These are phyloP conservation scores for Setaria italica DNA, from an alignment of 202 grass and related monocot genomes.

Conservation along the genomic window DNA sequence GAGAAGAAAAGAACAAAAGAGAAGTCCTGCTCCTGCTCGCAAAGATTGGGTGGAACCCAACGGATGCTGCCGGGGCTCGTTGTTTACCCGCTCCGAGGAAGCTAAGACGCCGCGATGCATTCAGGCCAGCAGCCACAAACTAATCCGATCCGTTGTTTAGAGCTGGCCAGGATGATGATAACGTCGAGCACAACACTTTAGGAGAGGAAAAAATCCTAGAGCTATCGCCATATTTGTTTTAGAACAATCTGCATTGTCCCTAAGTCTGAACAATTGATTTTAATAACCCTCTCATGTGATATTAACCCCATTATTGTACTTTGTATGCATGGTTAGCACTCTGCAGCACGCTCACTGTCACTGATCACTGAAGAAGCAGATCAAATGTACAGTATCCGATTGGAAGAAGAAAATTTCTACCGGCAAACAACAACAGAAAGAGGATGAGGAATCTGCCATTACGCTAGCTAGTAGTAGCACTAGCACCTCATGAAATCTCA, in stretches of 20 bases:
- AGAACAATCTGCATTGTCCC: too few species aligned
- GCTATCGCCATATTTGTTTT: too few species aligned
- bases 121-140: constrained; percentile 6
- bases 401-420: neutral
- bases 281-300: neutral
- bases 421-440: neutral
- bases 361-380: neutral
- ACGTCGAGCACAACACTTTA: neutral
- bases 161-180: neutral
- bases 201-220: too few species aligned
- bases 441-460: too few species aligned
- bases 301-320: neutral
- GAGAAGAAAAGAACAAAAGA: constrained; percentile 82
- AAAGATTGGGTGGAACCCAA: constrained; percentile 72
- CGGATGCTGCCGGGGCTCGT: constrained; percentile 35
- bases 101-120: constrained; percentile 39
- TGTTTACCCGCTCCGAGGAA: constrained; percentile 49
- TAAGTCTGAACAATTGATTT: too few species aligned
- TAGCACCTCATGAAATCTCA: constrained; percentile 23
- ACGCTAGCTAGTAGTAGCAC: neutral
- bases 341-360: neutral
- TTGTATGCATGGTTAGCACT: neutral
- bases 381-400: neutral
- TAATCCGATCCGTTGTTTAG: constrained; percentile 20
- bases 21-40: constrained; percentile 73